Evolutionary conservation across 2,329 filamentous ascomycete genomes (phyloP).

Genomic region (Aureobasidium musti): DNA sequence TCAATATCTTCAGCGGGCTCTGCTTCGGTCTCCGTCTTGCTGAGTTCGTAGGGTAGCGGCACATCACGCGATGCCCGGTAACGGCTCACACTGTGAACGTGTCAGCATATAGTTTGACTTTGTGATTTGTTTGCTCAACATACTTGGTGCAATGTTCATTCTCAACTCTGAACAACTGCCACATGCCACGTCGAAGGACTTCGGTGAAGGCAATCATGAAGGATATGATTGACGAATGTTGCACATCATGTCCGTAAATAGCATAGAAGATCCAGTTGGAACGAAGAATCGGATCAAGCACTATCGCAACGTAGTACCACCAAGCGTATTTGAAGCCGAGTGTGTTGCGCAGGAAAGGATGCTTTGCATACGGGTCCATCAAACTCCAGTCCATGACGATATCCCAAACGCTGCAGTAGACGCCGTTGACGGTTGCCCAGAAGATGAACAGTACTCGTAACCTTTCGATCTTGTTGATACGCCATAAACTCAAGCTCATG

Average conservation of each 20-base stretch:
- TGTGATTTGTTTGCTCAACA: background rate
- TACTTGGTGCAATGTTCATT: slow-evolving; percentile 92
- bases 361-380: slow-evolving; percentile 69
- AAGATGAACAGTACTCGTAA: slow-evolving; percentile 73
- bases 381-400: slow-evolving; percentile 92
- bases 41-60: slow-evolving; percentile 73
- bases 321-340: slow-evolving; percentile 76
- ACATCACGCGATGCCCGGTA: slow-evolving; percentile 89
- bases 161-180: slow-evolving; percentile 91
- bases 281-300: slow-evolving; percentile 78
- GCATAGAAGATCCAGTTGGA: slow-evolving; percentile 96
- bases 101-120: slow-evolving; percentile 22
- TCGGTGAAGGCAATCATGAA: slow-evolving; percentile 80
- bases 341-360: slow-evolving; percentile 68
- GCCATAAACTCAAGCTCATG: slow-evolving; percentile 77
- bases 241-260: slow-evolving; percentile 74
- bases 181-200: slow-evolving; percentile 80
- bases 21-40: slow-evolving; percentile 10
- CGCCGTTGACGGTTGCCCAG: slow-evolving; percentile 76
- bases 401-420: slow-evolving; percentile 91
- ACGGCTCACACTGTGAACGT: slow-evolving; percentile 60
- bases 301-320: slow-evolving; percentile 85
- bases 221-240: slow-evolving; percentile 80
- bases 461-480: slow-evolving; percentile 62
- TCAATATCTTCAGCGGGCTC: slow-evolving; percentile 5